These are phyloP conservation scores for Trichosporon coremiiforme DNA, from an alignment of 1,284 basidiomycete species.

Conservation along the genomic window DNA sequence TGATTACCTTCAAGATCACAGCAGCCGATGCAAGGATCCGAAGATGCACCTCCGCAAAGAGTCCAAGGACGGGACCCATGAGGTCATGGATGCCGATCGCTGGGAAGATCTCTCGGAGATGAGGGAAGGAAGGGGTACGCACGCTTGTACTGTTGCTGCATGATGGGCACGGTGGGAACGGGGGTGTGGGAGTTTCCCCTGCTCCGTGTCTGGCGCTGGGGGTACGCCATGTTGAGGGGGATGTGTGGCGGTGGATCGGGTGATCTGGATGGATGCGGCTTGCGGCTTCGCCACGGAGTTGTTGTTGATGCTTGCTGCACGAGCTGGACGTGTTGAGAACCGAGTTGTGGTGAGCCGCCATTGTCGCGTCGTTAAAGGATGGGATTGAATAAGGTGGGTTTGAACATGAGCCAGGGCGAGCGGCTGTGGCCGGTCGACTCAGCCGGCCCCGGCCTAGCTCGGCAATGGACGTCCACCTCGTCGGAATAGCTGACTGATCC, in stretches of 20 bases:
- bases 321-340: constrained; percentile 13
- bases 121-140: background rate
- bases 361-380: background rate
- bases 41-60: too few species aligned
- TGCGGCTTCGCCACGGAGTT: background rate
- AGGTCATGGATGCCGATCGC: too few species aligned
- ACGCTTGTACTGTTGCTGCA: constrained; percentile 23
- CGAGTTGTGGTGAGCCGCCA: background rate
- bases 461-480: background rate
- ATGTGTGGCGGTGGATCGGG: background rate
- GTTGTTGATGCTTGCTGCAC: constrained; percentile 2
- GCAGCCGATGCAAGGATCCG: background rate
- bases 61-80: too few species aligned
- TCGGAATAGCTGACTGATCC: background rate
- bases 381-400: background rate
- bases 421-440: constrained; percentile 11
- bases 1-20: background rate
- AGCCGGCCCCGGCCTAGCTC: background rate
- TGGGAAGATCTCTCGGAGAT: background rate
- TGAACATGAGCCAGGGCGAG: background rate
- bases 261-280: background rate
- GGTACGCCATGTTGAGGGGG: constrained; percentile 10
- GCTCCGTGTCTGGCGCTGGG: constrained; percentile 7
- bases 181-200: constrained; percentile 8
- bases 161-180: background rate